Conservation (phyloP, 805 yeast species). For the Suhomyces sp. region DNA sequence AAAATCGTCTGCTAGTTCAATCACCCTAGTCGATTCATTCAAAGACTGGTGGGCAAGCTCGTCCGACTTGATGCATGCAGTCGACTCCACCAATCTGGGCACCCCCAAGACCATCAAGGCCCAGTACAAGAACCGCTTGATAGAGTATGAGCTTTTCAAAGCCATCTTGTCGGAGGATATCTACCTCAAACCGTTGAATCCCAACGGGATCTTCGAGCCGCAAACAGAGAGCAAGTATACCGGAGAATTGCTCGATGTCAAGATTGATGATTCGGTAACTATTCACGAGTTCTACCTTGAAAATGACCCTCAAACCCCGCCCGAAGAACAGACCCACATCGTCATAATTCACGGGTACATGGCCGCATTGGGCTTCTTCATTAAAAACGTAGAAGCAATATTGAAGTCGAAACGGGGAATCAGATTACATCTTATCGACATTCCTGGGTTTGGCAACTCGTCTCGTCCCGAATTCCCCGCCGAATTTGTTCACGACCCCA, state of each 20-base stretch:
- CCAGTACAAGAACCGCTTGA: conserved; percentile 20
- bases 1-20: conserved; percentile 13
- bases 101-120: conserved; percentile 13
- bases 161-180: conserved; percentile 33
- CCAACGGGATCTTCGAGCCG: not conserved
- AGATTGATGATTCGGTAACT: conserved; percentile 23
- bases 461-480: conserved; percentile 38
- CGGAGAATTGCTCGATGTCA: conserved; percentile 29
- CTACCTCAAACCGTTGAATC: conserved; percentile 11
- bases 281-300: conserved; percentile 38
- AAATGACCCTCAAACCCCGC: conserved; percentile 15
- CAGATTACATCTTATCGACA: conserved; percentile 37
- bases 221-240: not conserved
- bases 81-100: conserved; percentile 1
- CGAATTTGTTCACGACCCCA: conserved; percentile 21
- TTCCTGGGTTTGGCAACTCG: conserved; percentile 44
- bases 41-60: conserved; percentile 40
- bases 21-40: conserved; percentile 24
- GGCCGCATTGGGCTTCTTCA: conserved; percentile 44
- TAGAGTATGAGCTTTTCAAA: conserved; percentile 33
- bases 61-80: conserved; percentile 16
- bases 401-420: conserved; percentile 29
- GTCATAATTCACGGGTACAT: conserved; percentile 43
- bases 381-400: conserved; percentile 36
- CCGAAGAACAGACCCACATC: conserved; percentile 16